phyloP scores from a whole-genome alignment of 2,329 filamentous ascomycete genomes.

The Bimuria novae-zelandiae region DNA sequence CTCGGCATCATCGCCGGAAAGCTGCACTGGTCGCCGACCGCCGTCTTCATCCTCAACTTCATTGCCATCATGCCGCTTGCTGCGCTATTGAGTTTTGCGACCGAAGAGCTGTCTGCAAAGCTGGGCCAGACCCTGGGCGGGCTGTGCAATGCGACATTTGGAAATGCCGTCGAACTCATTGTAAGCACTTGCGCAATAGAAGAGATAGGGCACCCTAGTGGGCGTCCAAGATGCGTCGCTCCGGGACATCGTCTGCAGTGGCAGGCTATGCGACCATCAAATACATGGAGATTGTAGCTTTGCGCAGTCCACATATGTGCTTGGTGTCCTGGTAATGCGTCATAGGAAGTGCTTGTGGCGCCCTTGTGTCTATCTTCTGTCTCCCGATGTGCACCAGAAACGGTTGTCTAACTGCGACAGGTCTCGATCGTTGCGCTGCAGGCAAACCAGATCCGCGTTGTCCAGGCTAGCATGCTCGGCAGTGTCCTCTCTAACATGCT shows the following conservation, averaged over 20 bases:
- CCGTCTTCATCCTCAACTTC: conserved; percentile 78
- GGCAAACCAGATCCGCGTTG: conserved; percentile 87
- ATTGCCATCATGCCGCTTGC: conserved; percentile 79
- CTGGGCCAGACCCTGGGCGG: conserved; percentile 76
- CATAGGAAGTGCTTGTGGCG: neutral
- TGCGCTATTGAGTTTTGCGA: conserved; percentile 74
- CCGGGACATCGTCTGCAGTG: neutral
- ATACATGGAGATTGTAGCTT: neutral
- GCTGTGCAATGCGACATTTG: conserved; percentile 75
- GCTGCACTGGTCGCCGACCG: conserved; percentile 65
- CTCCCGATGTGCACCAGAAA: neutral
- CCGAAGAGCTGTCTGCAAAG: conserved; percentile 74
- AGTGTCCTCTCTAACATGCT: conserved; percentile 94
- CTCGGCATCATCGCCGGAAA: conserved; percentile 71
- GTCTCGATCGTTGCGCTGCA: conserved; percentile 89
- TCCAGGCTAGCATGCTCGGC: conserved; percentile 97
- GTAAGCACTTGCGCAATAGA: conserved; percentile 46
- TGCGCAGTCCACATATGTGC: neutral
- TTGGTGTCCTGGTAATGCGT: neutral
- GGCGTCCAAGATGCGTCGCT: neutral
- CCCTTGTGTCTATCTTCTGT: neutral
- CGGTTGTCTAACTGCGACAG: conserved; percentile 50
- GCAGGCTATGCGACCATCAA: neutral
- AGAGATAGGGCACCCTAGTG: neutral
- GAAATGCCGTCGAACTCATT: conserved; percentile 80